Evolutionary conservation across 1,284 basidiomycete genomes (phyloP).

Genomic region (Porogramme epimiltina): DNA sequence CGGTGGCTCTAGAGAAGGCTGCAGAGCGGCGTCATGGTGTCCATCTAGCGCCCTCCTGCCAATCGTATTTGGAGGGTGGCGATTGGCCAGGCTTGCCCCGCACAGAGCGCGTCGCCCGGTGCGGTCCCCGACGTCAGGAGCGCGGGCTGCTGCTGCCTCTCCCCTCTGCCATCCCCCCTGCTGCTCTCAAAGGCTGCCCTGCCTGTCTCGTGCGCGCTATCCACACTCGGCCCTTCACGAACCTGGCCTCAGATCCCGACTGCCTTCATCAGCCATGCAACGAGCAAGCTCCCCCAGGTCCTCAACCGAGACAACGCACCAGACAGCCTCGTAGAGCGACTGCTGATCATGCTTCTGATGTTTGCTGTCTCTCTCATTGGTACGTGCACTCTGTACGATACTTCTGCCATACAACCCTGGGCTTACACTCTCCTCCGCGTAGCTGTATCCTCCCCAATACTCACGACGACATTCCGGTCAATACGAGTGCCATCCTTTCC

Average conservation of each 20-base stretch:
- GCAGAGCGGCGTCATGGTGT: no score
- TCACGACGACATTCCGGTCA: slow-evolving; percentile 55
- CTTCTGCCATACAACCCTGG: not conserved
- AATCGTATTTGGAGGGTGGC: no score
- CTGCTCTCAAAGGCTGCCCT: not conserved
- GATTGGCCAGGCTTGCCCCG: no score
- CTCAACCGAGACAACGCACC: not conserved
- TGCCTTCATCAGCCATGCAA: not conserved
- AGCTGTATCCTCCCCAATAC: slow-evolving; percentile 71
- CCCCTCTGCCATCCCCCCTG: not conserved
- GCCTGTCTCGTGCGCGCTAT: no score
- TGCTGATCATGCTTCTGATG: slow-evolving; percentile 33
- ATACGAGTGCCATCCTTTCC: slow-evolving; percentile 73
- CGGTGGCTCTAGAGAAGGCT: no score
- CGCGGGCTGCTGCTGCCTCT: no score
- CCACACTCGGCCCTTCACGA: no score
- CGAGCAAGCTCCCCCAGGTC: slow-evolving; percentile 1
- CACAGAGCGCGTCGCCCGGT: no score
- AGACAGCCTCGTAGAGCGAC: slow-evolving; percentile 12
- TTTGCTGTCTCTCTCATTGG: slow-evolving; percentile 40
- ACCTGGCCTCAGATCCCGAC: no score
- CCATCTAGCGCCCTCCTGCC: no score
- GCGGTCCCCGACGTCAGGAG: no score
- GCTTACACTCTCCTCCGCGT: not conserved
- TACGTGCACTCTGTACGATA: slow-evolving; percentile 18